A percentile compares a stretch with the other conserved stretches of the same genome.
phyloP scores from a whole-genome alignment of 2,329 filamentous ascomycete species.

The Stromatinia cepivora region DNA sequence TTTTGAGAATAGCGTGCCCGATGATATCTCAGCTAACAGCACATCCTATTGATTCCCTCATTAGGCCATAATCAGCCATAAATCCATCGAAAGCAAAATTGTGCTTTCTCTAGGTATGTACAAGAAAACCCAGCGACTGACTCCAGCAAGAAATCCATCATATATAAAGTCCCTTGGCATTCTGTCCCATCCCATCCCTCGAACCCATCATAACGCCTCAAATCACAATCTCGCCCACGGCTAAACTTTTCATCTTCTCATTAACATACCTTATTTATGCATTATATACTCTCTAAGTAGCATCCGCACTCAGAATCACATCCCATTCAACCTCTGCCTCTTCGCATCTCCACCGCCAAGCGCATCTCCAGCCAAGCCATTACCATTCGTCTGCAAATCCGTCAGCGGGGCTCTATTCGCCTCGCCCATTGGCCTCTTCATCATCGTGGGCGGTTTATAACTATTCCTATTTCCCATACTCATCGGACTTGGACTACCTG shows the following conservation, averaged over 20 bases:
- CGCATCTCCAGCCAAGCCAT: constrained; percentile 29
- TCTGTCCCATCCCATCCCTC: not conserved
- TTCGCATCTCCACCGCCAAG: constrained; percentile 37
- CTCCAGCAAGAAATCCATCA: not conserved
- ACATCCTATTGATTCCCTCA: not conserved
- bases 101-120: not conserved
- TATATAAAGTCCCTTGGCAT: not conserved
- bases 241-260: not conserved
- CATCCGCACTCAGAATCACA: not conserved
- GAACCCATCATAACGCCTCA: constrained; percentile 12
- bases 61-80: not conserved
- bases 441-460: constrained; percentile 60
- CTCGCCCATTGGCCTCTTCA: constrained; percentile 42
- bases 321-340: constrained; percentile 39
- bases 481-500: constrained; percentile 52
- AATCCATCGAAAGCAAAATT: not conserved
- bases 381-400: constrained; percentile 39
- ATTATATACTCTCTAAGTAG: not conserved
- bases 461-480: constrained; percentile 55
- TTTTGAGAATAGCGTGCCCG: not conserved
- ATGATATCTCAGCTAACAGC: not conserved
- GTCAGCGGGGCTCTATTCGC: constrained; percentile 33
- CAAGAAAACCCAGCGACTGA: not conserved
- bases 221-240: not conserved
- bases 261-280: not conserved